These are phyloP conservation scores for Fusarium coffeatum DNA, from an alignment of 2,329 filamentous ascomycete species.

Conservation along the genomic window DNA sequence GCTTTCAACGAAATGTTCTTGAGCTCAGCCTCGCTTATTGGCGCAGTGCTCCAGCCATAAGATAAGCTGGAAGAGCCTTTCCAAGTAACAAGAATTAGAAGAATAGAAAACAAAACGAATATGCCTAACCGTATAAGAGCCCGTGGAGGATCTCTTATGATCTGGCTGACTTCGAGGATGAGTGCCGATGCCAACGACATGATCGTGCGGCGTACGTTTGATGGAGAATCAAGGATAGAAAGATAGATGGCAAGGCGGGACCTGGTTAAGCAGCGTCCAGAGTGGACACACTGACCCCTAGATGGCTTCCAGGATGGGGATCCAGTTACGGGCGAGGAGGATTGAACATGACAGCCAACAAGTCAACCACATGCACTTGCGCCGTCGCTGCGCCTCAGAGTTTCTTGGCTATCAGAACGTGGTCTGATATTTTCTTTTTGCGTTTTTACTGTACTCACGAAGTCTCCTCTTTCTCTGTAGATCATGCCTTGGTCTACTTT, in stretches of 20 bases:
- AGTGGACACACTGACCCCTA: too few species aligned
- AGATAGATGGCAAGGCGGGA: neutral
- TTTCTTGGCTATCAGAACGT: neutral
- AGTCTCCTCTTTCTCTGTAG: neutral
- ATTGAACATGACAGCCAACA: neutral
- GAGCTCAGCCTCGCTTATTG: neutral
- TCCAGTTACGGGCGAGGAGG: neutral
- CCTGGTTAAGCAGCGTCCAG: neutral
- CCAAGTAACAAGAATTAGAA: constrained; percentile 3
- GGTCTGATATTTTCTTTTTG: neutral
- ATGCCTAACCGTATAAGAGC: neutral
- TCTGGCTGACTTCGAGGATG: neutral
- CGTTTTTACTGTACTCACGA: too few species aligned
- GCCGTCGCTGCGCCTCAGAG: too few species aligned
- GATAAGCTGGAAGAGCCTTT: neutral
- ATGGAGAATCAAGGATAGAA: neutral
- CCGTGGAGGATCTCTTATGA: neutral
- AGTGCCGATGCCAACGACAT: constrained; percentile 4
- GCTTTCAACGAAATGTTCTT: constrained; percentile 9
- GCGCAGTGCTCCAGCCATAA: neutral
- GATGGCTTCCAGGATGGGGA: too few species aligned
- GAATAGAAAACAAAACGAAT: neutral
- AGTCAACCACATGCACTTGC: neutral
- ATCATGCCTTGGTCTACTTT: neutral
- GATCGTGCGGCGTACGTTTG: neutral